Conservation (phyloP, 1,284 basidiomycete species). For the Rhodofomes roseus region DNA sequence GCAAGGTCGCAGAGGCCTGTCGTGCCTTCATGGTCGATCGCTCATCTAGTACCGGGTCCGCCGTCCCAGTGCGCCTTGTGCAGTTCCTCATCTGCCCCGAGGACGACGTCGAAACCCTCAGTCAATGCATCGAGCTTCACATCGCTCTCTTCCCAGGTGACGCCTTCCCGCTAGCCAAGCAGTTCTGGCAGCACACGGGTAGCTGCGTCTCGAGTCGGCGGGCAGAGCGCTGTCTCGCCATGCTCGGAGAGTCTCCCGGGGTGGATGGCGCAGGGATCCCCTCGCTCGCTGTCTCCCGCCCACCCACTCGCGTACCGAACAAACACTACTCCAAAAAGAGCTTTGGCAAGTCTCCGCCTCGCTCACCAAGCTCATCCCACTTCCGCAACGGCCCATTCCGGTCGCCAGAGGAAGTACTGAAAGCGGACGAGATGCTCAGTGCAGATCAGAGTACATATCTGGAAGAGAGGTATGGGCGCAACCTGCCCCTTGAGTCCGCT, state of each 20-base stretch:
- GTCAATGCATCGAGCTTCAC: slow-evolving; percentile 56
- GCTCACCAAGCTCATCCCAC: slow-evolving; percentile 11
- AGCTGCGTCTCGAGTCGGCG: slow-evolving; percentile 86
- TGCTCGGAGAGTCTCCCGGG: slow-evolving; percentile 37
- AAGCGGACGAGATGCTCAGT: slow-evolving; percentile 34
- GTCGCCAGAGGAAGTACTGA: slow-evolving; percentile 8
- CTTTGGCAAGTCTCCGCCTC: slow-evolving; percentile 18
- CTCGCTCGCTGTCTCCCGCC: slow-evolving; percentile 27
- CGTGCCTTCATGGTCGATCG: slow-evolving; percentile 69
- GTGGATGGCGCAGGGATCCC: slow-evolving; percentile 24
- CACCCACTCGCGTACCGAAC: slow-evolving; percentile 46
- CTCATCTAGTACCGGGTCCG: slow-evolving; percentile 35
- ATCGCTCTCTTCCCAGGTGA: slow-evolving; percentile 77
- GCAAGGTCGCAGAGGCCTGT: slow-evolving; percentile 69
- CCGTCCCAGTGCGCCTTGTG: slow-evolving; percentile 61
- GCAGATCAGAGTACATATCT: slow-evolving; percentile 61
- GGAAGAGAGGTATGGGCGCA: slow-evolving; percentile 95
- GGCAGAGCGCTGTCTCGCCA: slow-evolving; percentile 78
- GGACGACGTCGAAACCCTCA: slow-evolving; percentile 31
- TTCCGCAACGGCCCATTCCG: slow-evolving; percentile 2
- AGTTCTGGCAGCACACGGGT: slow-evolving; percentile 97
- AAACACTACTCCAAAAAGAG: slow-evolving; percentile 60
- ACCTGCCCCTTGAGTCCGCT: slow-evolving; percentile 76
- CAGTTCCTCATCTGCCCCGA: slow-evolving; percentile 73
- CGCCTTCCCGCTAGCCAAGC: slow-evolving; percentile 72